Conservation (phyloP, 495 filamentous ascomycete species). For the Talaromyces nanjingensis region DNA sequence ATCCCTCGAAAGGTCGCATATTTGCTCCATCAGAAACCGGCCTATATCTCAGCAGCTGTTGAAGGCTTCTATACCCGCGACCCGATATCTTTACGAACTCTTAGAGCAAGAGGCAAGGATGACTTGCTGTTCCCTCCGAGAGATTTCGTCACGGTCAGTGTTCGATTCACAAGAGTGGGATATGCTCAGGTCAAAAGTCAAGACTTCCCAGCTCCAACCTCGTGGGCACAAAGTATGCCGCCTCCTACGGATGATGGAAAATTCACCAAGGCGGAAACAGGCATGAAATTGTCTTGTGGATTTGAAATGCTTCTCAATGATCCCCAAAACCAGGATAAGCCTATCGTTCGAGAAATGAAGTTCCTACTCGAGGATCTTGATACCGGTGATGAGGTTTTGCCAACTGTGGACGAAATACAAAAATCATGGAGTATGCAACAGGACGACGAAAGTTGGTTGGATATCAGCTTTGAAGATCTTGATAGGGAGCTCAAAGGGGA, state of each 20-base stretch:
- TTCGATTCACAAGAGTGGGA: constrained; percentile 78
- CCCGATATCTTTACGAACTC: constrained; percentile 64
- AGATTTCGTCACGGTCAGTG: constrained; percentile 72
- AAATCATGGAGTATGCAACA: constrained; percentile 55
- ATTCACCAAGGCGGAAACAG: constrained; percentile 55
- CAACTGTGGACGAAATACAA: constrained; percentile 64
- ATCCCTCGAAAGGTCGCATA: constrained; percentile 81
- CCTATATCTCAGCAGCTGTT: constrained; percentile 70
- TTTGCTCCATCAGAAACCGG: constrained; percentile 64
- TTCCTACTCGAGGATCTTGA: constrained; percentile 67
- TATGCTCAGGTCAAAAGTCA: constrained; percentile 92
- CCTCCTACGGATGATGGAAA: constrained; percentile 25
- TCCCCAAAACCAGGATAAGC: constrained; percentile 57
- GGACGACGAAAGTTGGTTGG: constrained; percentile 87
- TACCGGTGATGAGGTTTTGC: constrained; percentile 52
- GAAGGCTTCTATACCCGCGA: constrained; percentile 94
- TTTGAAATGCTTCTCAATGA: constrained; percentile 81
- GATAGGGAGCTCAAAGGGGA: constrained; percentile 68
- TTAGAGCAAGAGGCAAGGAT: constrained; percentile 43
- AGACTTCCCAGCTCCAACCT: constrained; percentile 61
- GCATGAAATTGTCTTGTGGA: constrained; percentile 85
- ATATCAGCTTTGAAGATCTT: constrained; percentile 85
- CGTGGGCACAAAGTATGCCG: constrained; percentile 47
- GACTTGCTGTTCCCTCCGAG: constrained; percentile 59
- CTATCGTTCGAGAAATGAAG: constrained; percentile 62